Evolutionary conservation across 371 early-diverging fungal genomes (phyloP), one percentile per base, ranked within the genome.

Genomic region (Mortierella sp.): DNA sequence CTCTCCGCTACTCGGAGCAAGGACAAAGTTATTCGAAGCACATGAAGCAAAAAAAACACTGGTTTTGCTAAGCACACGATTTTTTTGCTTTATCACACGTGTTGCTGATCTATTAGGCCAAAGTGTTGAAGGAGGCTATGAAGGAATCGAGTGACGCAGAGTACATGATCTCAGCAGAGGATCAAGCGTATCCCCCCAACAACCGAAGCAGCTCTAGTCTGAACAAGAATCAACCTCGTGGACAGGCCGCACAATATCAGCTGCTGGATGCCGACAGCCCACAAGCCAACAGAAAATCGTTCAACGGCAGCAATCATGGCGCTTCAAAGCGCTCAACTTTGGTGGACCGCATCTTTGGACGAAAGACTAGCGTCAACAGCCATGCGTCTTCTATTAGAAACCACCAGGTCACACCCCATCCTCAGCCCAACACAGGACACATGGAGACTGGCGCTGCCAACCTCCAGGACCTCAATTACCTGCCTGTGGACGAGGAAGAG

Each of bases 131-230:
- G 41, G 76, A 76, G 47, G 76, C 76, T 4, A 69, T 76, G 70
- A 76, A 76, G 19, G 76, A 76, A 19, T 64, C 76, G 23, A 76
- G 76, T n/a, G 76, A 76, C 41, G 76, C 76, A 26, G 74, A 64
- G 61, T 55, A 50, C 46, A 9, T 67, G 19, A 62, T 62, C 28
- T 62, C 67, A n/a, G 67, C 26, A 27, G 72, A 72, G 9, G 61
- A 74, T 21, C 57, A 69, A 26, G 70, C 61, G 24, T 60, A 74
- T 38, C 38, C 67, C 10, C 68, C 67, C 16, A 56, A 30, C 48
- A 67, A 67, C 24, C 67, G 61, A 4, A 73, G 73, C 56, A 67
- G 56, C 43, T 43, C 58, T 42, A 73, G 68, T 30, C 73, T 73
- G 12, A 30, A 63, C 43, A 63, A 61, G 26, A 56, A 48, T 18